Evolutionary conservation across 2,329 filamentous ascomycete species (phyloP).

Genomic region (Fusarium decemcellulare): DNA sequence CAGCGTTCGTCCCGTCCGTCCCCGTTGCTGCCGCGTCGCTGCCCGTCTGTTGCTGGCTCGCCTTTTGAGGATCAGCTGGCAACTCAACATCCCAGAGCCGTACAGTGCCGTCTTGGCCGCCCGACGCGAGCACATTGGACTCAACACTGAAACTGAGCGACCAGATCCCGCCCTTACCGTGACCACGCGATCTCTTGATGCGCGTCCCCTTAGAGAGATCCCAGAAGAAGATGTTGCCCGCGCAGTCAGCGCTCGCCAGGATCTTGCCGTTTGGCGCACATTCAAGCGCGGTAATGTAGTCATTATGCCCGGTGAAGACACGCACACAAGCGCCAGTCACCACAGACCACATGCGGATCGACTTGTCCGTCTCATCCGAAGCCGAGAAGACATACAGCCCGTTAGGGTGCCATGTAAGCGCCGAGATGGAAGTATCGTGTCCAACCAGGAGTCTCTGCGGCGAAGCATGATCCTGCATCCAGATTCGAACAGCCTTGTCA

Average conservation of each 20-base stretch:
- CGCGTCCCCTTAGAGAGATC: conserved; percentile 88
- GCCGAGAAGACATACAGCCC: conserved; percentile 94
- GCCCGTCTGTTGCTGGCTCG: conserved; percentile 62
- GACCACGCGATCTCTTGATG: conserved; percentile 93
- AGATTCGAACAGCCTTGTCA: conserved; percentile 91
- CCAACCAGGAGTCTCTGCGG: conserved; percentile 90
- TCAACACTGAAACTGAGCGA: conserved; percentile 95
- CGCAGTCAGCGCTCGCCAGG: conserved; percentile 90
- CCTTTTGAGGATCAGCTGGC: conserved; percentile 74
- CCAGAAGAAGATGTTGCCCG: conserved; percentile 95
- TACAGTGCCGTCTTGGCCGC: conserved; percentile 92
- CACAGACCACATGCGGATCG: conserved; percentile 98
- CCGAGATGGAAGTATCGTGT: conserved; percentile 93
- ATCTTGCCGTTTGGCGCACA: conserved; percentile 91
- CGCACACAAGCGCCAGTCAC: conserved; percentile 88
- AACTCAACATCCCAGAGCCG: conserved; percentile 92
- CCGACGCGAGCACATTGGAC: conserved; percentile 90
- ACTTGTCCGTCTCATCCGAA: conserved; percentile 87
- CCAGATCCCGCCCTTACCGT: conserved; percentile 94
- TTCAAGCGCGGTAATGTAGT: conserved; percentile 87
- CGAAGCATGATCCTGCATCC: conserved; percentile 93
- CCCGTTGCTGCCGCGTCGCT: conserved; percentile 59
- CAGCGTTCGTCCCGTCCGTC: conserved; percentile 56
- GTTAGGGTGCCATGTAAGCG: conserved; percentile 95
- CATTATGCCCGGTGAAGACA: conserved; percentile 91